These are phyloP conservation scores for Pythium plurisporium DNA, from an alignment of 352 stramenopile genomes.

Conservation along the genomic window DNA sequence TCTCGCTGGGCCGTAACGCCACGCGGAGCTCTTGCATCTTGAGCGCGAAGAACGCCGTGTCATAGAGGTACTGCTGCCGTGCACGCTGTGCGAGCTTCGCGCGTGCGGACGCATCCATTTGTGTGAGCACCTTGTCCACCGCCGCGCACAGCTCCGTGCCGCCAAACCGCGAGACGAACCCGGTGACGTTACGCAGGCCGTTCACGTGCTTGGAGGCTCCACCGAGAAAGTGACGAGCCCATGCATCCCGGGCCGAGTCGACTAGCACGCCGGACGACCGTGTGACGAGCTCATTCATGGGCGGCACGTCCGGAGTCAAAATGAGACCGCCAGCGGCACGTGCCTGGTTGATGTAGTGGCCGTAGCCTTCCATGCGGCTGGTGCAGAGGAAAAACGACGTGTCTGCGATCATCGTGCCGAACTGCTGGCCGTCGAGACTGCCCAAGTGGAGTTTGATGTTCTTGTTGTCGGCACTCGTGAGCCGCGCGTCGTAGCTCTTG, in stretches of 20 bases:
- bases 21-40: constrained; percentile 43
- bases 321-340: constrained; percentile 40
- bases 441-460: constrained; percentile 38
- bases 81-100: constrained; percentile 27
- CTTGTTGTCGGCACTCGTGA: constrained; percentile 15
- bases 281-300: constrained; percentile 66
- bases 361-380: constrained; percentile 56
- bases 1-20: background rate
- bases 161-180: constrained; percentile 37
- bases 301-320: constrained; percentile 44
- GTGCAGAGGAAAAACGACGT: constrained; percentile 57
- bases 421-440: constrained; percentile 28
- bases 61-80: constrained; percentile 54
- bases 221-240: constrained; percentile 46
- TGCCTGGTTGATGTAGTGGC: constrained; percentile 75
- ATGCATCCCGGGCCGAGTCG: constrained; percentile 20
- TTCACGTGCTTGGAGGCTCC: constrained; percentile 26
- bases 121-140: constrained; percentile 31
- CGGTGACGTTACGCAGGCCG: constrained; percentile 29
- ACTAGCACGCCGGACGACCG: constrained; percentile 41
- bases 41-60: constrained; percentile 62
- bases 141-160: constrained; percentile 35
- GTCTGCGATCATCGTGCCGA: constrained; percentile 49
- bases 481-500: background rate
- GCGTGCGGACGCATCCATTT: constrained; percentile 28